Base-by-base conservation (phyloP, 768 basidiomycete species). In the Collybia sordida region DNA sequence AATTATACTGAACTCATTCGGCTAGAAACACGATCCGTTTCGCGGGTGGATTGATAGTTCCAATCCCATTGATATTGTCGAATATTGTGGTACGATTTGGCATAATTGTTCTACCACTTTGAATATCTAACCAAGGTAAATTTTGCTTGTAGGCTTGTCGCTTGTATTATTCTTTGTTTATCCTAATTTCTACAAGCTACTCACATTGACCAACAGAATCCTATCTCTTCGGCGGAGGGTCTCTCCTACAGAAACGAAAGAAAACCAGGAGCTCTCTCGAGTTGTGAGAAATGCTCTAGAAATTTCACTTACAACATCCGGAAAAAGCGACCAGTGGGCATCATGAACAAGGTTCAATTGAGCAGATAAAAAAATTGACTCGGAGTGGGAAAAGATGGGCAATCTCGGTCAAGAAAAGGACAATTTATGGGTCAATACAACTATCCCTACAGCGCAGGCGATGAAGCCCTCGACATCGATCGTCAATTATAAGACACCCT, bases 111-210 rank as follows among this genome's bases (percentile, higher is more conserved):
- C 19, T 27, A n/a, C 11, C 25, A 24, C 19, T n/a, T 23, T 27
- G 15, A 27, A 8, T 19, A 22, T 51, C 37, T 43, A 22, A 45
- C 31, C 4, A 31, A 14, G 14, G 27, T n/a, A 11, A 5, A 5
- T 36, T 17, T n/a, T 31, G 14, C 39, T 7, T 35, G 17, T 35
- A 63, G 63, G 61, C 60, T 25, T 64, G 63, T 47, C 58, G 63
- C 35, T 39, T 63, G 63, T 60, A 44, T 50, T 61, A 11, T 11
- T 27, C 24, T 37, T 15, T 22, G 6, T 17, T 43, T 17, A 19
- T 27, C 21, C 47, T 37, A 31, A 14, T n/a, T 1, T 18, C 40
- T 7, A 25, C 27, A 11, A 12, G 31, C 3, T 31, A 6, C 31
- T 27, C 11, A 11, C 18, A 25, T 44, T 34, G 24, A 5, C 35